Evolutionary conservation across 2,329 filamentous ascomycete species (phyloP).

Genomic region (Fusarium siculi): DNA sequence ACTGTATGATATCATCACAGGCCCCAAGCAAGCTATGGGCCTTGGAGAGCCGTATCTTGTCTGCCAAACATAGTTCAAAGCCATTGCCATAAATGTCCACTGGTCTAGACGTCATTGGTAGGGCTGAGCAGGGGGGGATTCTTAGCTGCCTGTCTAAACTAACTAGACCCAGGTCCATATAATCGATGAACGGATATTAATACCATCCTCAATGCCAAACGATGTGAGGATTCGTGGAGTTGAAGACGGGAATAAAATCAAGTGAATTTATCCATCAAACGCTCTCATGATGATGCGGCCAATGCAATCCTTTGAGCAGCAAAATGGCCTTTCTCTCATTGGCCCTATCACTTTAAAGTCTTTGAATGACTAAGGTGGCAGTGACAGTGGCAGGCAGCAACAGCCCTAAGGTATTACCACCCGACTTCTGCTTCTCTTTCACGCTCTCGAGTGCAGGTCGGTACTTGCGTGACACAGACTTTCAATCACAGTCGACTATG

Average conservation of each 20-base stretch:
- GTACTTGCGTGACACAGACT: background rate
- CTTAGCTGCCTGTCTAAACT: background rate
- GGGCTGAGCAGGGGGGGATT: slow-evolving; percentile 21
- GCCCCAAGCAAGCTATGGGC: too few relatives aligned
- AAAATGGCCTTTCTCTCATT: background rate
- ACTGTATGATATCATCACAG: background rate
- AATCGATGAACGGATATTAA: background rate
- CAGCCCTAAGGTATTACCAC: background rate
- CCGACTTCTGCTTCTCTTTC: background rate
- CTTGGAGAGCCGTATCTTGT: background rate
- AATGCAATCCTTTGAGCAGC: background rate
- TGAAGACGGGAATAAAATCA: background rate
- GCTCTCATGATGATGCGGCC: background rate
- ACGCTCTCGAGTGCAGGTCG: background rate
- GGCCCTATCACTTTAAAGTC: background rate
- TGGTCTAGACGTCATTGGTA: slow-evolving; percentile 11
- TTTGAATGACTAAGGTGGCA: background rate
- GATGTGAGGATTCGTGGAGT: background rate
- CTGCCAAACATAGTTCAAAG: background rate
- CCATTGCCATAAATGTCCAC: background rate
- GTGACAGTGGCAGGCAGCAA: slow-evolving; percentile 10
- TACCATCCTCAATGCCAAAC: background rate
- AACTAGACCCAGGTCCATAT: background rate
- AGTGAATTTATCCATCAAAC: background rate
- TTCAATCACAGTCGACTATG: background rate